Percentiles rank a stretch among this genome's conserved stretches.
Evolutionary conservation across 495 filamentous ascomycete species (phyloP).

Genomic region (Penicillium riverlandense): DNA sequence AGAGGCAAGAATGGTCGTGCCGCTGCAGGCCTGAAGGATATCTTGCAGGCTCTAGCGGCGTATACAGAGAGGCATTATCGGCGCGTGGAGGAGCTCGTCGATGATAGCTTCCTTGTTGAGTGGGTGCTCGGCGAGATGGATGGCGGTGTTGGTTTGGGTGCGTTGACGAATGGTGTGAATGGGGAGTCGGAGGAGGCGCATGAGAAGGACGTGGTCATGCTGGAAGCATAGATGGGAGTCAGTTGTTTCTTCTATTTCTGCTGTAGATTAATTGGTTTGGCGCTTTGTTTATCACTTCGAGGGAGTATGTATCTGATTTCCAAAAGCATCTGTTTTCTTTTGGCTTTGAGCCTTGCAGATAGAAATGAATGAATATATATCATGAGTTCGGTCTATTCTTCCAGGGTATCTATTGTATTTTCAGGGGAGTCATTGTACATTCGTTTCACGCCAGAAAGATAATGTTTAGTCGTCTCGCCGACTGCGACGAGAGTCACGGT

Average conservation of each 20-base stretch:
- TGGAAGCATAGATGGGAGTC: conserved; percentile 22
- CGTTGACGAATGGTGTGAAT: conserved; percentile 19
- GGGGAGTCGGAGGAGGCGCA: conserved; percentile 22
- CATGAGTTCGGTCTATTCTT: conserved; percentile 1
- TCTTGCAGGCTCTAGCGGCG: conserved; percentile 70
- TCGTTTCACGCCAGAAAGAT: not conserved
- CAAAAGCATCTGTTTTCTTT: conserved; percentile 20
- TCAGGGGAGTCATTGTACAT: not conserved
- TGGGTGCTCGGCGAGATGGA: conserved; percentile 94
- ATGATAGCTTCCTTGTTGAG: conserved; percentile 90
- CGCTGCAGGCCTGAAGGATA: conserved; percentile 66
- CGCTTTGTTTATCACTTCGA: conserved; percentile 19
- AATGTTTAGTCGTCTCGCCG: conserved; percentile 22
- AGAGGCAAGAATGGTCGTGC: conserved; percentile 31
- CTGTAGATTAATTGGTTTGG: conserved; percentile 20
- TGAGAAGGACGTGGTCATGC: conserved; percentile 41
- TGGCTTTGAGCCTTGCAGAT: not conserved
- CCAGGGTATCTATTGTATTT: conserved; percentile 15
- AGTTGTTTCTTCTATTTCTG: conserved; percentile 6
- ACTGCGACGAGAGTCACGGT: conserved; percentile 25
- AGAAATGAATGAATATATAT: conserved; percentile 11
- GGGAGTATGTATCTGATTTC: conserved; percentile 13
- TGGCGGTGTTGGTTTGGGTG: conserved; percentile 42
- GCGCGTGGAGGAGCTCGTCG: conserved; percentile 78
- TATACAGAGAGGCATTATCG: conserved; percentile 92